phyloP scores from a whole-genome alignment of 2,329 filamentous ascomycete species.

The Xylaria sp. region DNA sequence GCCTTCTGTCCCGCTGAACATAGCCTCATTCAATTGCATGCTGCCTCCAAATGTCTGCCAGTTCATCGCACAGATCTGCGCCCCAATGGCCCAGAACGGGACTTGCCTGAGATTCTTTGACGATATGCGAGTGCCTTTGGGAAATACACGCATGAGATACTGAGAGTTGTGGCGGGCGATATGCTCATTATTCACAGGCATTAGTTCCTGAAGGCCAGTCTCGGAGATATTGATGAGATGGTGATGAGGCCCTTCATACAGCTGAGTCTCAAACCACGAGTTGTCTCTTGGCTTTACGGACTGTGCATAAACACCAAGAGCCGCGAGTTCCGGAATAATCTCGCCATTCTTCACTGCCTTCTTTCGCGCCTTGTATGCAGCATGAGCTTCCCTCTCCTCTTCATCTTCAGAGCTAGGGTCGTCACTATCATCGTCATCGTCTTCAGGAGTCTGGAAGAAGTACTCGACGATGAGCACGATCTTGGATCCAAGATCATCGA shows the following conservation, averaged over 20 bases:
- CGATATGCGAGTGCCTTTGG: slow-evolving; percentile 74
- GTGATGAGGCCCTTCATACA: slow-evolving; percentile 48
- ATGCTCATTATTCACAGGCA: slow-evolving; percentile 58
- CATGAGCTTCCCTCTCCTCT: slow-evolving; percentile 57
- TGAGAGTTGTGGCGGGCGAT: slow-evolving; percentile 70
- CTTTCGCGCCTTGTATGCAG: slow-evolving; percentile 65
- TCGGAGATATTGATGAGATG: slow-evolving; percentile 71
- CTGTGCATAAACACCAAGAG: slow-evolving; percentile 74
- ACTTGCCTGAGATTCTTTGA: slow-evolving; percentile 72
- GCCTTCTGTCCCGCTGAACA: slow-evolving; percentile 72
- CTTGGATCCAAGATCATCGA: slow-evolving; percentile 69
- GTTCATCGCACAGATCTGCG: slow-evolving; percentile 76
- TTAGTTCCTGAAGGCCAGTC: slow-evolving; percentile 62
- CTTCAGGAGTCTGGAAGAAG: slow-evolving; percentile 57
- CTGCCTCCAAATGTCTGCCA: slow-evolving; percentile 74
- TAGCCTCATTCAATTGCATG: slow-evolving; percentile 74
- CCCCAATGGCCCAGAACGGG: slow-evolving; percentile 73
- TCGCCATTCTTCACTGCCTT: slow-evolving; percentile 57
- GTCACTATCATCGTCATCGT: slow-evolving; percentile 55
- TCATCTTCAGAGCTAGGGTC: slow-evolving; percentile 54
- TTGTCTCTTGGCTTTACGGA: slow-evolving; percentile 74
- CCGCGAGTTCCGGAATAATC: slow-evolving; percentile 73
- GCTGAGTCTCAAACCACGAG: slow-evolving; percentile 68
- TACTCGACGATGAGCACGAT: slow-evolving; percentile 76
- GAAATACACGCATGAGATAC: slow-evolving; percentile 76